Base-by-base conservation (phyloP, 257 asterid species). In the Forsythia viridissima region DNA sequence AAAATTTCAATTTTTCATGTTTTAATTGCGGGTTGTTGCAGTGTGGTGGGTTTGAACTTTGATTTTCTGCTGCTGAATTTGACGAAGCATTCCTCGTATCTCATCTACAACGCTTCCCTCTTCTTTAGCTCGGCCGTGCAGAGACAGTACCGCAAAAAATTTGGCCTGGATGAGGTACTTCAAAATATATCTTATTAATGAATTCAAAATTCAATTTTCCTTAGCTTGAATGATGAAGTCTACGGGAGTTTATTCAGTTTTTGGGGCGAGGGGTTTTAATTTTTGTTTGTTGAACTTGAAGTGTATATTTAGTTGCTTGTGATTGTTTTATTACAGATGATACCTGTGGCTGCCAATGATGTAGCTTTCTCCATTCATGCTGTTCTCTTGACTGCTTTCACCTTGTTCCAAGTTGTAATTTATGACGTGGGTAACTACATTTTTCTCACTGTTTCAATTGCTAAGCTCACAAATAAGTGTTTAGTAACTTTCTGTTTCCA, bases 271-370 rank as follows among this genome's bases (percentile, higher is more conserved):
- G 34, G 40, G 43, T 68, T 43, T 42, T 40, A 16, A 69, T 67
- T 73, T 57, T 37, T 82, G 24, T 73, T 44, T 74, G 67, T 6
- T n/a, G 34, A 30, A 30, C 34, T 59, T 59, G 34, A 8, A 6
- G 67, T 21, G 30, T 20, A 10, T 59, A 59, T 59, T 59, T 48
- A 48, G 15, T 48, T 48, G 13, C 57, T 48, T 48, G 70, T 66
- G 34, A 24, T 73, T 74, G 41, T 65, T 81, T 71, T 74, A 8
- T 71, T 81, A 85, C 94, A 95, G 99, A 81, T 95, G 97, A 93
- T 95, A 80, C 99, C 97, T 15, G 99, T 95, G 75, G 99, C 99
- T 80, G 92, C 94, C 20, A 95, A 95, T 77, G 99, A 95, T 83
- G 98, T 95, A 68, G 99, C 98, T 80, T 95, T 95, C 90, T 95